Conservation (phyloP, 805 yeast genomes). For the Saccharomycopsis oosterbeekiorum region DNA sequence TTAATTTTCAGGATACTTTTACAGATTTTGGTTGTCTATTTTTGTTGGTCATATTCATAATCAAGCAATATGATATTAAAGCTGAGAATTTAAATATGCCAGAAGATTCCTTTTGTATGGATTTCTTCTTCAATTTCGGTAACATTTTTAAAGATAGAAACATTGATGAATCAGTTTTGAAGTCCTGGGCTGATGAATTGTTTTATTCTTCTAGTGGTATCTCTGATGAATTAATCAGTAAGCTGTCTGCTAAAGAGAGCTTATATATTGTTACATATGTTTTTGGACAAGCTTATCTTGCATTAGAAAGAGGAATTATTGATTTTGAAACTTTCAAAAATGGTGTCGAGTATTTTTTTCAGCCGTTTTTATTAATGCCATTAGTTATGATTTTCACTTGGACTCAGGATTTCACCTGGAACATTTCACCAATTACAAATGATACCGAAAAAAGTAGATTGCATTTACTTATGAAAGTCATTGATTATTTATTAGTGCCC, state of each 20-base stretch:
- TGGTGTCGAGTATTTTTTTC: constrained; percentile 81
- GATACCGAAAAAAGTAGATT: constrained; percentile 25
- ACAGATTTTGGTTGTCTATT: constrained; percentile 58
- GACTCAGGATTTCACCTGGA: constrained; percentile 34
- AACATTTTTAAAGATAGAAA: constrained; percentile 3
- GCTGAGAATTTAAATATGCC: constrained; percentile 21
- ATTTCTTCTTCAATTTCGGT: constrained; percentile 12
- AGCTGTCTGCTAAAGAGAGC: constrained; percentile 57
- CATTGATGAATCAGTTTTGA: constrained; percentile 27
- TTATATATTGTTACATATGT: constrained; percentile 62
- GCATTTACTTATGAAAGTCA: constrained; percentile 29
- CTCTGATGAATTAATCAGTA: constrained; percentile 69
- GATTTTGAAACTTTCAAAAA: constrained; percentile 53
- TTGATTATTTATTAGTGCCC: constrained; percentile 35
- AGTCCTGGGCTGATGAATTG: constrained; percentile 72
- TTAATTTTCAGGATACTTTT: constrained; percentile 55
- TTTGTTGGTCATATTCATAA: constrained; percentile 34
- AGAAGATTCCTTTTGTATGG: constrained; percentile 9
- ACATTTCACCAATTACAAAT: constrained; percentile 20
- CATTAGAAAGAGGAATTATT: constrained; percentile 45
- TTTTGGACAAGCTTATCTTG: constrained; percentile 59
- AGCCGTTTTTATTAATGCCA: constrained; percentile 59
- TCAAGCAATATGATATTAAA: constrained; percentile 30
- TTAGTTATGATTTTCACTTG: constrained; percentile 45
- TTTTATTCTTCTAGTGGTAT: constrained; percentile 74